These are phyloP conservation scores for Pisolithus thermaeus DNA, from an alignment of 1,284 basidiomycete genomes.

Conservation along the genomic window DNA sequence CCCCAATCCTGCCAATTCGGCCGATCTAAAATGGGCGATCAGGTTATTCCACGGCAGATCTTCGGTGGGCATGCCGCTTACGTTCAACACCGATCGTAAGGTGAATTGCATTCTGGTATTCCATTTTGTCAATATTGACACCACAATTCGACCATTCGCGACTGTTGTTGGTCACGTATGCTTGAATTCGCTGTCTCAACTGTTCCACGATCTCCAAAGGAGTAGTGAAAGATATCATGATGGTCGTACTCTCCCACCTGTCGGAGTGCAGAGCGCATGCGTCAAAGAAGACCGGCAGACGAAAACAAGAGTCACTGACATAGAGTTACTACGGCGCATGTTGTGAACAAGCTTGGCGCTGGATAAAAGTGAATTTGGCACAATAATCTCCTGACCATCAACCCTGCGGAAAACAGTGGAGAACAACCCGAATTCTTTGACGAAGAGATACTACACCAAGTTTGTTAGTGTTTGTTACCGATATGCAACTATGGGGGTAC, in stretches of 20 bases:
- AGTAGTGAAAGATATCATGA: constrained; percentile 62
- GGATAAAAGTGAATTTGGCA: constrained; percentile 74
- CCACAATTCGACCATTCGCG: constrained; percentile 66
- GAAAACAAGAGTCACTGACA: constrained; percentile 39
- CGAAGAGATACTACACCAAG: constrained; percentile 23
- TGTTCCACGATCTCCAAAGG: constrained; percentile 66
- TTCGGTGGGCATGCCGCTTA: constrained; percentile 30
- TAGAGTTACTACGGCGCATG: constrained; percentile 66
- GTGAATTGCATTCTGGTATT: constrained; percentile 65
- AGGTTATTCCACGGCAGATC: constrained; percentile 5
- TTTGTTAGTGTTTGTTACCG: not conserved
- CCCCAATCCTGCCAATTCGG: constrained; percentile 89
- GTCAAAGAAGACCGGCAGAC: not conserved
- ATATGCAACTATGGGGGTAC: constrained; percentile 6
- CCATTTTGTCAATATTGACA: constrained; percentile 72
- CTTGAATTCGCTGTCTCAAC: constrained; percentile 51
- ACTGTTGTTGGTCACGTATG: constrained; percentile 60
- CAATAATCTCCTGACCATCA: constrained; percentile 76
- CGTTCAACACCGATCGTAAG: constrained; percentile 74
- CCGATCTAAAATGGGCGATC: constrained; percentile 43
- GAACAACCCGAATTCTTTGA: constrained; percentile 78
- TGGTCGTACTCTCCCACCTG: constrained; percentile 74
- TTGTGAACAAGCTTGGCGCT: constrained; percentile 75
- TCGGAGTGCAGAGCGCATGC: constrained; percentile 15
- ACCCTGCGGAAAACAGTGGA: constrained; percentile 76